A percentile compares a stretch with the other conserved stretches of the same genome.
These are phyloP conservation scores for Acidiella bohemica DNA, from an alignment of 495 filamentous ascomycete species.

Conservation along the genomic window DNA sequence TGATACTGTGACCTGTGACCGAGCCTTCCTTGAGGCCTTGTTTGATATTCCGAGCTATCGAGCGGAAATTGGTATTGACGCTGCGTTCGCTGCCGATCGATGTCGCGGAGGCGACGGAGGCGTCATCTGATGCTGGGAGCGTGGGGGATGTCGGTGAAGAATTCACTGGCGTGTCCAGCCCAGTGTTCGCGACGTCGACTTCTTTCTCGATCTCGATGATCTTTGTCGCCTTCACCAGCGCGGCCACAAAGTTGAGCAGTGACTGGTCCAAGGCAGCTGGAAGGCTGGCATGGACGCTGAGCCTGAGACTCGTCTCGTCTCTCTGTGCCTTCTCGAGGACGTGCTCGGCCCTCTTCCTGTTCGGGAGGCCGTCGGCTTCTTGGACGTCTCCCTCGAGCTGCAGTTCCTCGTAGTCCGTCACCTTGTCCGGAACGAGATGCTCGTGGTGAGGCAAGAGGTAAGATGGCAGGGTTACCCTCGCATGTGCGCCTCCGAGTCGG, in stretches of 20 bases:
- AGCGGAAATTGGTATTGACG: constrained; percentile 1
- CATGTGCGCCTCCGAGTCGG: constrained; percentile 27
- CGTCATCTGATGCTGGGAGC: background rate
- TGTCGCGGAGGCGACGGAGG: background rate
- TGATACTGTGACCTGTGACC: constrained; percentile 6
- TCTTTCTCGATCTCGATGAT: constrained; percentile 28
- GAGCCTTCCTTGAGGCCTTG: constrained; percentile 12
- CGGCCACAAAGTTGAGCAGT: constrained; percentile 30
- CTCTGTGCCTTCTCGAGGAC: constrained; percentile 22
- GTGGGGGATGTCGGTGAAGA: background rate
- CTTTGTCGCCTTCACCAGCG: constrained; percentile 31
- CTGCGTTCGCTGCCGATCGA: background rate
- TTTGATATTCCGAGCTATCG: constrained; percentile 1
- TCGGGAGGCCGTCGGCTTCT: constrained; percentile 22
- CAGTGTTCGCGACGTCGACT: constrained; percentile 14
- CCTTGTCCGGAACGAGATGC: constrained; percentile 25
- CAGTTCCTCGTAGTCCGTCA: constrained; percentile 14
- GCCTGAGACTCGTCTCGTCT: constrained; percentile 27
- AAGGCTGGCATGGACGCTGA: constrained; percentile 26
- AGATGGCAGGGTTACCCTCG: constrained; percentile 21
- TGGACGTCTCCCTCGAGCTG: constrained; percentile 16
- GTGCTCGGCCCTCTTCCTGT: constrained; percentile 18
- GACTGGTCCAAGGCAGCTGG: constrained; percentile 28
- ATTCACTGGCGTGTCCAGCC: constrained; percentile 1
- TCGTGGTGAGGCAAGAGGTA: constrained; percentile 31